Conservation (phyloP, 2,329 filamentous ascomycete genomes). For the Fusarium nodosum region DNA sequence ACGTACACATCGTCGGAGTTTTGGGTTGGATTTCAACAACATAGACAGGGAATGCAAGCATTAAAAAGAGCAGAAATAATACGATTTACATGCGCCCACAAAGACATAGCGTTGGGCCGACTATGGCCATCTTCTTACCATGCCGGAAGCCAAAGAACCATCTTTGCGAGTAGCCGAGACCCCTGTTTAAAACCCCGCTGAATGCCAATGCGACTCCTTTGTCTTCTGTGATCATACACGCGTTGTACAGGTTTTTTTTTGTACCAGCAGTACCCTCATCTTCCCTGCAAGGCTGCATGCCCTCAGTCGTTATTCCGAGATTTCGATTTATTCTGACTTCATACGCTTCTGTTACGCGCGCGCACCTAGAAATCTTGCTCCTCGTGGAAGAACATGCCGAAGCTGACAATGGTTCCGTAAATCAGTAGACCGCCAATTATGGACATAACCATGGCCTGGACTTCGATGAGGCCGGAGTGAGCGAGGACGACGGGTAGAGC, state of each 20-base stretch:
- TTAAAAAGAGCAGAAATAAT: conserved; percentile 18
- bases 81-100: conserved; percentile 25
- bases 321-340: conserved; percentile 1
- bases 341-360: conserved; percentile 2
- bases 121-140: conserved; percentile 18
- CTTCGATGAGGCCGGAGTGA: conserved; percentile 84
- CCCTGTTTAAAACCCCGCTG: conserved; percentile 38
- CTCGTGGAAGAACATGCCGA: conserved; percentile 98
- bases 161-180: conserved; percentile 31
- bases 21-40: conserved; percentile 49
- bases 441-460: conserved; percentile 94
- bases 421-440: conserved; percentile 93
- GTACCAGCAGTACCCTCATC: conserved; percentile 28
- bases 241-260: conserved; percentile 27
- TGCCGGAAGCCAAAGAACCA: conserved; percentile 3
- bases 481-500: conserved; percentile 90
- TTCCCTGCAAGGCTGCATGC: conserved; percentile 20
- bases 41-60: conserved; percentile 43
- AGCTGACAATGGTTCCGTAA: conserved; percentile 98
- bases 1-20: conserved; percentile 55
- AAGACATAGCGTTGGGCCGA: conserved; percentile 34
- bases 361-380: conserved; percentile 87
- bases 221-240: conserved; percentile 43
- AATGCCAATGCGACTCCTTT: conserved; percentile 33
- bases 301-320: neutral